Conservation (phyloP, 345 rosid genomes). For the Camelina hispida region DNA sequence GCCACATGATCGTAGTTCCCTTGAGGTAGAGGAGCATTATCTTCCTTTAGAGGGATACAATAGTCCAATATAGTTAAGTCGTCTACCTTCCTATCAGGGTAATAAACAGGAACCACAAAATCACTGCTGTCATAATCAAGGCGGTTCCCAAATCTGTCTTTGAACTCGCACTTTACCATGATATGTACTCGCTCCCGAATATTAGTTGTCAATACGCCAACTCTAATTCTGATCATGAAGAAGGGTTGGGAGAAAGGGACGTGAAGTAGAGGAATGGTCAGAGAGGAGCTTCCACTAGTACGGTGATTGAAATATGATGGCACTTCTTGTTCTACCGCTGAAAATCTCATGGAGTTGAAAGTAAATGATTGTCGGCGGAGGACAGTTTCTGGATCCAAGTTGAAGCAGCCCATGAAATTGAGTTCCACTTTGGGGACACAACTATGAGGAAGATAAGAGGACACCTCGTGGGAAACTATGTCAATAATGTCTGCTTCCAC, state of each 20-base stretch:
- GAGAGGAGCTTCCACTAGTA: not conserved
- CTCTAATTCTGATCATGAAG: not conserved
- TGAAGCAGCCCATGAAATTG: not conserved
- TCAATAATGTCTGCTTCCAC: too few relatives aligned
- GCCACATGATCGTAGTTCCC: not conserved
- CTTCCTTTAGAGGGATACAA: not conserved
- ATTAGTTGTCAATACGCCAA: not conserved
- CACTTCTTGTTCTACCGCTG: not conserved
- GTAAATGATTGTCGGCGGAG: not conserved
- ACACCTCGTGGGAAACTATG: too few relatives aligned
- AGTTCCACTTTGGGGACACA: too few relatives aligned
- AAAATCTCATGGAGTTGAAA: not conserved
- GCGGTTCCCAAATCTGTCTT: not conserved
- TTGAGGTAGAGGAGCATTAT: not conserved
- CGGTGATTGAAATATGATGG: slow-evolving; percentile 1
- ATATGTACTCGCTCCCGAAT: not conserved
- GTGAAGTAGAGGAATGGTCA: not conserved
- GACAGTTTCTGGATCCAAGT: not conserved
- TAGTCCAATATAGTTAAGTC: not conserved
- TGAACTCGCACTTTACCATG: not conserved
- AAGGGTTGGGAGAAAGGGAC: not conserved
- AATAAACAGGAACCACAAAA: too few relatives aligned
- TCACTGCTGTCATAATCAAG: too few relatives aligned
- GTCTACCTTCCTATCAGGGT: too few relatives aligned
- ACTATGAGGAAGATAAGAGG: not conserved